Evolutionary conservation across 148 eudicot genomes (phyloP), one percentile per base, ranked within the genome.

Genomic region (Vaccinium corymbosum): DNA sequence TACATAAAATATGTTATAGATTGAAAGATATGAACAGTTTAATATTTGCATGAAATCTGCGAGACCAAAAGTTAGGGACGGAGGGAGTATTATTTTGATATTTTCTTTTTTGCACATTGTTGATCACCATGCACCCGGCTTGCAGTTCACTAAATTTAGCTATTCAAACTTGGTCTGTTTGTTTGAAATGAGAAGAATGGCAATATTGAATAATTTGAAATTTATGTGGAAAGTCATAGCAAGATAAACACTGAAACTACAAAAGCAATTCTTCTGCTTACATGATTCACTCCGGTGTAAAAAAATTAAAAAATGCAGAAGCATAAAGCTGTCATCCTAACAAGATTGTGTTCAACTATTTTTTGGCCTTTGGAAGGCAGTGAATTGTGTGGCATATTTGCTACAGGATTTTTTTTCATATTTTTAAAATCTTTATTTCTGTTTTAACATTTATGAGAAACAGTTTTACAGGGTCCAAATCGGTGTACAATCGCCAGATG

Each of bases 391-490:
- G 66, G 66, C 66, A 19, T 61, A 61, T 25, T 22, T 64, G 27
- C 14, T 64, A 64, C 71, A 22, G 14, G 4, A 0, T 10, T 64
- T 61, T 81, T 83, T 20, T 27, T 9, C 35, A 75, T 56, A 50
- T 35, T 57, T 16, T 27, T 57, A 0, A 68, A 25, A 55, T 75
- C 72, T 35, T 22, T 61, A 29, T 49, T 81, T 59, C 72, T 62
- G 2, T 81, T 74, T 89, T 95, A 80, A 94, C 92, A 78, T 84
- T 87, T 83, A 76, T 80, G 71, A 56, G 83, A 27, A 81, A 82
- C 97, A 94, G 99, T 97, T 89, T 88, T 97, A 92, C 96, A 94
- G 99, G 92, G 94, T 94, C 85, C 94, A 92, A 88, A 89, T 97
- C 86, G 99, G 94, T 82, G 56, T 97, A 87, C 99, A 95, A 86